Conservation (phyloP, 192 early-diverging fungal genomes). For the Allomyces arbusculus region DNA sequence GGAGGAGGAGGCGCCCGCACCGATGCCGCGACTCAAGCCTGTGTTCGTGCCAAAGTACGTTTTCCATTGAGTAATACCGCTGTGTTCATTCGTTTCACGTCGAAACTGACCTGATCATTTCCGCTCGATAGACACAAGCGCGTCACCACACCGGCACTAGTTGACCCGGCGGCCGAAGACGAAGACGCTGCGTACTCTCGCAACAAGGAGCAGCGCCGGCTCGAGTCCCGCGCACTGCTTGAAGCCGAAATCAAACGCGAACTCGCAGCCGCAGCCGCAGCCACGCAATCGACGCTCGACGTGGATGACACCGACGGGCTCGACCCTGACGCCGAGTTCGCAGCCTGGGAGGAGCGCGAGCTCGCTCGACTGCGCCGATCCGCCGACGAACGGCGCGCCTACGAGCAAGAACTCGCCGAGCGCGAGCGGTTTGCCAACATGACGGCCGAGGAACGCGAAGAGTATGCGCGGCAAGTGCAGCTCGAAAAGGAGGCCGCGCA, state of each 20-base stretch:
- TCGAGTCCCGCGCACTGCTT: slow-evolving; percentile 9
- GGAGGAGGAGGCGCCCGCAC: slow-evolving; percentile 41
- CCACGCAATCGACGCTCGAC: too few relatives aligned
- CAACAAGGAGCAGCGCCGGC: slow-evolving; percentile 14
- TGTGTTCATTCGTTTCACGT: neutral
- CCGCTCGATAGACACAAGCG: slow-evolving; percentile 24
- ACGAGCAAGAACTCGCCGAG: slow-evolving; percentile 55
- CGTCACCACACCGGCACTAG: slow-evolving; percentile 35
- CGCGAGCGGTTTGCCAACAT: slow-evolving; percentile 56
- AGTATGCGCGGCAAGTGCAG: slow-evolving; percentile 44
- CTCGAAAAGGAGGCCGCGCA: slow-evolving; percentile 24
- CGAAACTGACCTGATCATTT: neutral
- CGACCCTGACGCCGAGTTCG: slow-evolving; percentile 72
- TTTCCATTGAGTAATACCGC: neutral
- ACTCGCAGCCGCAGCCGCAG: slow-evolving; percentile 9
- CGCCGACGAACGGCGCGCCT: slow-evolving; percentile 44
- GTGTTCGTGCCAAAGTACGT: slow-evolving; percentile 79
- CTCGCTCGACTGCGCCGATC: slow-evolving; percentile 73
- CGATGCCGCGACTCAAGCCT: slow-evolving; percentile 50
- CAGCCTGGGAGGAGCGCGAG: slow-evolving; percentile 80
- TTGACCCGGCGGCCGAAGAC: slow-evolving; percentile 24
- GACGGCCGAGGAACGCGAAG: slow-evolving; percentile 60
- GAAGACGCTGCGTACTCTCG: slow-evolving; percentile 25
- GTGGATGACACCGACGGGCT: slow-evolving; percentile 84
- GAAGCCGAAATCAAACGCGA: slow-evolving; percentile 18